Percentiles rank a stretch among this genome's conserved stretches.
Conservation (phyloP, 768 basidiomycete species). For the Calocybe gangraenosa region DNA sequence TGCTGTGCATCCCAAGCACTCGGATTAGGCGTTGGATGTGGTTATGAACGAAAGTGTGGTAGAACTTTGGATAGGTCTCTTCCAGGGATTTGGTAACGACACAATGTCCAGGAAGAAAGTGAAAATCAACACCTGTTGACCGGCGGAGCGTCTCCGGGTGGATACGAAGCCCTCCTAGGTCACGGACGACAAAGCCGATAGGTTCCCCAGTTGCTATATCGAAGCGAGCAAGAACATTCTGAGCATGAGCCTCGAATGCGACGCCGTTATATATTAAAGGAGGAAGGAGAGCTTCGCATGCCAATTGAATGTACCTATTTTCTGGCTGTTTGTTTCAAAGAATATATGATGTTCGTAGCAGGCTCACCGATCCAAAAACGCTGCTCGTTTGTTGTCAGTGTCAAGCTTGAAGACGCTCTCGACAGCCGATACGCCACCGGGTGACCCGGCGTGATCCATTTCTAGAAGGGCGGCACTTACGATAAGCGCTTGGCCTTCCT, state of each 20-base stretch:
- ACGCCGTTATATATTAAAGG: conserved; percentile 50
- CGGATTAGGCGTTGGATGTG: conserved; percentile 56
- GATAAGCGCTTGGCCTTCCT: conserved; percentile 38
- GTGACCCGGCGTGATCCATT: conserved; percentile 39
- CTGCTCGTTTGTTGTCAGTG: conserved; percentile 39
- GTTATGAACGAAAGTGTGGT: conserved; percentile 58
- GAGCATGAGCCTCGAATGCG: conserved; percentile 60
- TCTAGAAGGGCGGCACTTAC: conserved; percentile 52
- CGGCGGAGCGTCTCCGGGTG: conserved; percentile 43
- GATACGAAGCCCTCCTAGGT: conserved; percentile 54
- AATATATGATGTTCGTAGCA: neutral
- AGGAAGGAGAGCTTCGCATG: conserved; percentile 48
- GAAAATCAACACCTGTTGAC: conserved; percentile 47
- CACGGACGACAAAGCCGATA: conserved; percentile 50
- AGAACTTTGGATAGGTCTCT: conserved; percentile 53
- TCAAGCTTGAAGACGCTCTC: conserved; percentile 43
- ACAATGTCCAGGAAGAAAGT: conserved; percentile 51
- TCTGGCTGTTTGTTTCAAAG: neutral
- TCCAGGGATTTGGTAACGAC: conserved; percentile 42
- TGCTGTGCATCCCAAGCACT: conserved; percentile 46
- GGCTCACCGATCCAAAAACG: conserved; percentile 43
- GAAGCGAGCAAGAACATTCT: conserved; percentile 50
- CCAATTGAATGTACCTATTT: conserved; percentile 45
- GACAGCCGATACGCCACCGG: conserved; percentile 40
- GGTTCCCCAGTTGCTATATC: conserved; percentile 36